Evolutionary conservation across 129 eudicot genomes (phyloP), one percentile per base, ranked within the genome.

Genomic region (Glebionis coronaria): DNA sequence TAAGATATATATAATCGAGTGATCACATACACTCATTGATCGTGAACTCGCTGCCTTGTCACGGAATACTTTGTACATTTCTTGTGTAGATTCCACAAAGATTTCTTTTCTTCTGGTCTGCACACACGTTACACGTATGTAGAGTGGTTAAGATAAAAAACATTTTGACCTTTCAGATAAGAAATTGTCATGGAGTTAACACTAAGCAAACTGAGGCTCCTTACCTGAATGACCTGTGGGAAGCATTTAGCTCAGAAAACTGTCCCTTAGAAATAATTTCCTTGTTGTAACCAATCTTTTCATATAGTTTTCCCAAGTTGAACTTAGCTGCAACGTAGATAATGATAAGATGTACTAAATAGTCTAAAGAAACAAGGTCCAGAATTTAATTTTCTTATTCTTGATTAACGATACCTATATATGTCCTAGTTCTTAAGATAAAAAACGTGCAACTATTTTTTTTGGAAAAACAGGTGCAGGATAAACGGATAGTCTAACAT

Each of bases 1-100:
- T 35, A 35, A 35, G 42, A 44, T 35, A 25, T 47, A 49, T 56
- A 7, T 44, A 61, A 12, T 55, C 16, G 42, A 29, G 40, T 45
- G 47, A 77, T 51, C 65, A 63, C 71, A 42, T 81, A 91, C 98
- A 61, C 83, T 82, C 98, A 91, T 91, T 65, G 94, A 85, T 91
- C 98, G 83, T 65, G 96, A 83, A 76, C 38, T 27, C 55, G 98
- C 98, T 42, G 98, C 98, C 73, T 91, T 91, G 74, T 91, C 94
- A 28, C 94, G 79, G 50, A 91, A 91, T 59, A 44, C 81, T 81
- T 71, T 68, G 73, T 91, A 91, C 7, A 83, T 68, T 76, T 79
- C 54, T 67, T 80, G 83, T 13, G 96, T 85, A 35, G 82, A 74
- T 74, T 84, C 84, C 31, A 84, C 88, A 80, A 83, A 91, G 16